phyloP scores from a whole-genome alignment of 441 rosid genomes.

The Gossypium gossypioides region DNA sequence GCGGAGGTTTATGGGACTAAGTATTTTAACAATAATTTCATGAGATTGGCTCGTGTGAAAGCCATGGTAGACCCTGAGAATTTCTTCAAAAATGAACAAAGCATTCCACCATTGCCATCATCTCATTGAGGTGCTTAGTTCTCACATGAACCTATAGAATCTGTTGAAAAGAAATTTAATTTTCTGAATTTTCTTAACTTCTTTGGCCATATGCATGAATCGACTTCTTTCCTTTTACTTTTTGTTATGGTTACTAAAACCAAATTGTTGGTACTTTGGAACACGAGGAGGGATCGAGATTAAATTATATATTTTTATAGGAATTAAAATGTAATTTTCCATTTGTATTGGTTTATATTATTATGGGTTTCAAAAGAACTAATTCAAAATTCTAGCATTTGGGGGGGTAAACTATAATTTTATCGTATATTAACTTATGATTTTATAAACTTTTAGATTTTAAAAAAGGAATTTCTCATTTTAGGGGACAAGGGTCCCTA shows the following conservation, averaged over 20 bases:
- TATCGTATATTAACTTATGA: no score
- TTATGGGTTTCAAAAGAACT: no score
- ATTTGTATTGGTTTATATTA: no score
- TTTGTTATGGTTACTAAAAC: neutral
- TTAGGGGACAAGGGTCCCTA: no score
- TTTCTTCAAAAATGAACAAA: conserved; percentile 42
- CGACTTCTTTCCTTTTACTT: neutral
- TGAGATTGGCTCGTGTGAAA: conserved; percentile 19
- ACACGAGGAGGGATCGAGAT: no score
- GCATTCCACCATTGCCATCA: conserved; percentile 25
- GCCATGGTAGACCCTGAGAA: conserved; percentile 19
- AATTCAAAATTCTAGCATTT: no score
- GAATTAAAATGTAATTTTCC: no score
- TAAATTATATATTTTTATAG: no score
- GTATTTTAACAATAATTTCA: conserved; percentile 18
- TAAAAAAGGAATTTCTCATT: no score
- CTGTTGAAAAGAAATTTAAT: neutral
- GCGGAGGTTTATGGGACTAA: conserved; percentile 4
- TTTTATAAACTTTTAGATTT: no score
- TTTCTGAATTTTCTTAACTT: neutral
- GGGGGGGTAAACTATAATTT: no score
- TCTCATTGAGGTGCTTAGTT: neutral
- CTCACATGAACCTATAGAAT: neutral
- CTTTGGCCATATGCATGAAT: neutral
- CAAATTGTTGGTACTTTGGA: neutral